phyloP scores from a whole-genome alignment of 1,284 basidiomycete genomes.

The Neolentinus lepideus region DNA sequence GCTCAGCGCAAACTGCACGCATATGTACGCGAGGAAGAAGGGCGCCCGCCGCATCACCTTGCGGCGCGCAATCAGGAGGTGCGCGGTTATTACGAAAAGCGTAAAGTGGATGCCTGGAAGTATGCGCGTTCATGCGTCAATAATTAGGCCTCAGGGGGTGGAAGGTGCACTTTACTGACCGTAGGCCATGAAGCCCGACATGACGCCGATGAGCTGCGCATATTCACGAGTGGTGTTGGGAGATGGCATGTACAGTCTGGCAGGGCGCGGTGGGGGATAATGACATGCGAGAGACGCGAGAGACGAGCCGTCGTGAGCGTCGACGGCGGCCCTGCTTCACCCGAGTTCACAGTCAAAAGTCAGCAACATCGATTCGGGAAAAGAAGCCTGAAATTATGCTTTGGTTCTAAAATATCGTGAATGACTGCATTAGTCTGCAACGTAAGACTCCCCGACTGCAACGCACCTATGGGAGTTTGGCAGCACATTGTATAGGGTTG shows the following conservation, averaged over 20 bases:
- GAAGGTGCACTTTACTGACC: neutral
- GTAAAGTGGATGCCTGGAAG: neutral
- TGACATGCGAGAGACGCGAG: neutral
- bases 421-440: neutral
- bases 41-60: neutral
- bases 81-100: neutral
- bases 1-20: neutral
- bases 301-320: too few relatives aligned
- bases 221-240: neutral
- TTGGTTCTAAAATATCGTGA: slow-evolving; percentile 36
- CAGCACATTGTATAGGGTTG: too few relatives aligned
- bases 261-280: neutral
- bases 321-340: too few relatives aligned
- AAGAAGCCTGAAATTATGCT: slow-evolving; percentile 21
- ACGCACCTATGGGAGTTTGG: slow-evolving; percentile 20
- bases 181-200: neutral
- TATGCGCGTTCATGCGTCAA: neutral
- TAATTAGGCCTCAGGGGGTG: neutral
- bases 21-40: neutral
- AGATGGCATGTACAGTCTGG: neutral
- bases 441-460: slow-evolving; percentile 21
- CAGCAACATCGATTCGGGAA: slow-evolving; percentile 17
- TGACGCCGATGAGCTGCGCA: neutral
- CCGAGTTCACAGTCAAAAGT: too few relatives aligned
- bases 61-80: neutral